phyloP scores from a whole-genome alignment of 441 rosid genomes.

The Brassica hybrid region DNA sequence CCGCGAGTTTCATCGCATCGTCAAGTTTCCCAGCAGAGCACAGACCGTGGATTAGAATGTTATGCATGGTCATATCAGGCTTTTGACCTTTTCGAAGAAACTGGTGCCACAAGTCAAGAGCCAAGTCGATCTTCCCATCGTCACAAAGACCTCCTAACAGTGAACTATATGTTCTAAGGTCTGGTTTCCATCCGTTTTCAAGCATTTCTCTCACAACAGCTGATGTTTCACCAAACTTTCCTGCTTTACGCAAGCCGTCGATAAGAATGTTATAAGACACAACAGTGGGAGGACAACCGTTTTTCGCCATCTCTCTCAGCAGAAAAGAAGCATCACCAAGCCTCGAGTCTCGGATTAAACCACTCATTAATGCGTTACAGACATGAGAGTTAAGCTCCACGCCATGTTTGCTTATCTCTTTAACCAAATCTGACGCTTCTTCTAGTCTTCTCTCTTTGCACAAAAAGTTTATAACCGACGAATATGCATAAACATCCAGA shows the following conservation, averaged over 20 bases:
- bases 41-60: conserved; percentile 84
- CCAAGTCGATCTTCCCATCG: conserved; percentile 67
- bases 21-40: conserved; percentile 72
- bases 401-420: conserved; percentile 53
- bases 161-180: conserved; percentile 75
- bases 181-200: conserved; percentile 68
- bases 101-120: conserved; percentile 69
- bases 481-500: conserved; percentile 68
- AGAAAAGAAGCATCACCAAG: conserved; percentile 62
- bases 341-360: conserved; percentile 64
- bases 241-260: conserved; percentile 76
- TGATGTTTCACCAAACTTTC: conserved; percentile 70
- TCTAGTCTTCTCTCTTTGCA: conserved; percentile 73
- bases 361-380: conserved; percentile 68
- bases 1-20: conserved; percentile 64
- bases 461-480: conserved; percentile 71
- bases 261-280: conserved; percentile 76
- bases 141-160: conserved; percentile 79
- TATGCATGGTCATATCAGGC: conserved; percentile 78
- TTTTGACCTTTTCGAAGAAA: conserved; percentile 60
- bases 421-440: conserved; percentile 66
- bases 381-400: conserved; percentile 56
- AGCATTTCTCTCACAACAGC: conserved; percentile 75
- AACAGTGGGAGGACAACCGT: conserved; percentile 55
- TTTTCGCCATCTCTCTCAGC: conserved; percentile 61